phyloP scores from a whole-genome alignment of 345 rosid genomes.

The Brassica carinata region DNA sequence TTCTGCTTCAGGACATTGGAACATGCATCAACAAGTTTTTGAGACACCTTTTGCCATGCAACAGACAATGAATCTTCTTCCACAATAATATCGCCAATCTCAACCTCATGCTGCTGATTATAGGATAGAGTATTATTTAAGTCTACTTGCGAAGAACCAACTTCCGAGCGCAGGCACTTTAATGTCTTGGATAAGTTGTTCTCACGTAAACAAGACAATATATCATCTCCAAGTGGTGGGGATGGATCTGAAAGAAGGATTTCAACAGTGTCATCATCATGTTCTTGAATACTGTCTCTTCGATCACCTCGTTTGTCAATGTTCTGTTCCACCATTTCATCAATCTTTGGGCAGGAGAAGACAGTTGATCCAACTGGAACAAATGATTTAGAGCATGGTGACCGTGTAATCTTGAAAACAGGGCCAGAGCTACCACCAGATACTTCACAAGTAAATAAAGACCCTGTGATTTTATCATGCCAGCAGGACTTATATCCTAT shows the following conservation, averaged over 20 bases:
- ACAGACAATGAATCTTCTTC: slow-evolving; percentile 70
- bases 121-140: slow-evolving; percentile 31
- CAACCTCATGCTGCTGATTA: slow-evolving; percentile 45
- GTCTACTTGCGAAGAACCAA: slow-evolving; percentile 37
- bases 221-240: slow-evolving; percentile 65
- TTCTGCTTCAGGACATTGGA: slow-evolving; percentile 46
- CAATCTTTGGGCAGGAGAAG: slow-evolving; percentile 46
- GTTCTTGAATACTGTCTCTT: slow-evolving; percentile 41
- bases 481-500: slow-evolving; percentile 91
- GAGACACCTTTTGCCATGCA: slow-evolving; percentile 77
- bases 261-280: slow-evolving; percentile 53
- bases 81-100: slow-evolving; percentile 73
- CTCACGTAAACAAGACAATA: slow-evolving; percentile 58
- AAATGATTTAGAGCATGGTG: slow-evolving; percentile 63
- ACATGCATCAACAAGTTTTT: slow-evolving; percentile 63
- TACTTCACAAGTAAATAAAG: slow-evolving; percentile 80
- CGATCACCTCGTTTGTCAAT: slow-evolving; percentile 38
- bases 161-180: slow-evolving; percentile 37
- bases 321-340: slow-evolving; percentile 40
- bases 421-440: slow-evolving; percentile 90
- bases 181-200: slow-evolving; percentile 34
- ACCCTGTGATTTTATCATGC: slow-evolving; percentile 97
- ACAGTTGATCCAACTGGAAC: slow-evolving; percentile 70
- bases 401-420: slow-evolving; percentile 79
- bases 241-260: slow-evolving; percentile 67